Conservation (phyloP, 495 filamentous ascomycete genomes). For the Entonaema liquescens region DNA sequence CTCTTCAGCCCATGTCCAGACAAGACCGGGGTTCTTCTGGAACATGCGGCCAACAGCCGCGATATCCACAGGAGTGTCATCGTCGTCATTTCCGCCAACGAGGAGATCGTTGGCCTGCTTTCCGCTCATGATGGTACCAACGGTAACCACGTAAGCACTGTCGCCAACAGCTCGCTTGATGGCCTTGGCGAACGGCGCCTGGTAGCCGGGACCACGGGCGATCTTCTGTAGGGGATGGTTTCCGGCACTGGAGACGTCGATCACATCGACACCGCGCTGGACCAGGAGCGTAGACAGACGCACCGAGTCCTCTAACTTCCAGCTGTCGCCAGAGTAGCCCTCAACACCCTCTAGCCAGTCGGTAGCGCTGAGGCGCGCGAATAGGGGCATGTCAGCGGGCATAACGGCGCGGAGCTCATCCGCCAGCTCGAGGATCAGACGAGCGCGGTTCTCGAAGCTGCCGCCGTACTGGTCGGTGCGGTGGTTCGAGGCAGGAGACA, state of each 20-base stretch:
- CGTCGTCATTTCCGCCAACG: constrained; percentile 47
- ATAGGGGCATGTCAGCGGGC: constrained; percentile 65
- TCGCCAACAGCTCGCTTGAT: constrained; percentile 70
- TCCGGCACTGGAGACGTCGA: constrained; percentile 72
- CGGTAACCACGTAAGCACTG: constrained; percentile 62
- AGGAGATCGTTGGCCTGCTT: constrained; percentile 63
- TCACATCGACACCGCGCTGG: constrained; percentile 65
- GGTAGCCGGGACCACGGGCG: constrained; percentile 66
- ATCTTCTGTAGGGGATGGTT: constrained; percentile 66
- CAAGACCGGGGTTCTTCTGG: constrained; percentile 73
- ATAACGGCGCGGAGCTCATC: constrained; percentile 57
- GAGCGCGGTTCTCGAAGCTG: constrained; percentile 62
- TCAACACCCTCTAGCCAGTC: constrained; percentile 67
- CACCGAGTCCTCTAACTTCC: constrained; percentile 64
- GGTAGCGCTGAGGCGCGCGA: constrained; percentile 69
- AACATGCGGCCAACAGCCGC: constrained; percentile 69
- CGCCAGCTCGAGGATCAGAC: constrained; percentile 60
- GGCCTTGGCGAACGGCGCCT: constrained; percentile 61
- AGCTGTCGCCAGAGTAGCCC: constrained; percentile 55
- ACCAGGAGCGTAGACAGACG: constrained; percentile 62
- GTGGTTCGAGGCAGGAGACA: constrained; percentile 64
- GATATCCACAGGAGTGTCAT: constrained; percentile 60
- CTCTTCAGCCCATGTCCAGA: constrained; percentile 73
- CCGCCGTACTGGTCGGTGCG: constrained; percentile 70
- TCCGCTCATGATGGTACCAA: constrained; percentile 69